Conservation (phyloP, 73 alveolate species). For the Paramecium caudatum region DNA sequence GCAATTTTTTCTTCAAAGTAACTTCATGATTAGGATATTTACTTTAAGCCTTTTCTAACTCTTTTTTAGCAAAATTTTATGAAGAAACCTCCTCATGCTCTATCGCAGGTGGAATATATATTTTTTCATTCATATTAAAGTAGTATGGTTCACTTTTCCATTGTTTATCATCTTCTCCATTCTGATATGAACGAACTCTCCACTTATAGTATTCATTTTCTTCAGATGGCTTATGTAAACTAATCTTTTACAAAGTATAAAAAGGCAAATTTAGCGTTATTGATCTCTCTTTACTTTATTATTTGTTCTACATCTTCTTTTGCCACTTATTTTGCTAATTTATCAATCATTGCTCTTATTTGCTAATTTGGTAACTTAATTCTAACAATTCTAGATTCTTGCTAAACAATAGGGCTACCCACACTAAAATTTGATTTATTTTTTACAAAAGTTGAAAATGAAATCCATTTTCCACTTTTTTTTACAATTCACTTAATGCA, state of each 20-base stretch:
- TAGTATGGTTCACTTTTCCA: slow-evolving; percentile 75
- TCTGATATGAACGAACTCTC: slow-evolving; percentile 64
- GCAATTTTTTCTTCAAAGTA: not conserved
- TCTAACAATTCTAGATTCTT: not conserved
- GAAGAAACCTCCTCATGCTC: slow-evolving; percentile 60
- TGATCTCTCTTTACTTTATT: slow-evolving; percentile 21
- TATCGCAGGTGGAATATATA: slow-evolving; percentile 64
- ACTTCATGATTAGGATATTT: not conserved
- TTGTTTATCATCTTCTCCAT: slow-evolving; percentile 74
- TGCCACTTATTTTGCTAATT: slow-evolving; percentile 23
- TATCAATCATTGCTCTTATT: slow-evolving; percentile 50
- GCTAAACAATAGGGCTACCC: slow-evolving; percentile 10
- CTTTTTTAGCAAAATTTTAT: slow-evolving; percentile 37
- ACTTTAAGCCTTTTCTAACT: slow-evolving; percentile 39
- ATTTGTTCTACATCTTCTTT: slow-evolving; percentile 26
- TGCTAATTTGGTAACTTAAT: slow-evolving; percentile 27
- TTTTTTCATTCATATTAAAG: slow-evolving; percentile 27
- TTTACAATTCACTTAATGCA: slow-evolving; percentile 33
- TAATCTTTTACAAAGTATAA: not conserved
- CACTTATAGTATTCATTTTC: slow-evolving; percentile 74
- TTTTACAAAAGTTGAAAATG: slow-evolving; percentile 27
- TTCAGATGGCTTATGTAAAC: not conserved
- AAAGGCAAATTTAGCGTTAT: slow-evolving; percentile 38
- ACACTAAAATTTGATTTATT: not conserved
- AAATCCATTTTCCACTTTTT: slow-evolving; percentile 60